Base-by-base conservation (phyloP, 176 grass and related monocot genomes). In the Paspalum vaginatum region DNA sequence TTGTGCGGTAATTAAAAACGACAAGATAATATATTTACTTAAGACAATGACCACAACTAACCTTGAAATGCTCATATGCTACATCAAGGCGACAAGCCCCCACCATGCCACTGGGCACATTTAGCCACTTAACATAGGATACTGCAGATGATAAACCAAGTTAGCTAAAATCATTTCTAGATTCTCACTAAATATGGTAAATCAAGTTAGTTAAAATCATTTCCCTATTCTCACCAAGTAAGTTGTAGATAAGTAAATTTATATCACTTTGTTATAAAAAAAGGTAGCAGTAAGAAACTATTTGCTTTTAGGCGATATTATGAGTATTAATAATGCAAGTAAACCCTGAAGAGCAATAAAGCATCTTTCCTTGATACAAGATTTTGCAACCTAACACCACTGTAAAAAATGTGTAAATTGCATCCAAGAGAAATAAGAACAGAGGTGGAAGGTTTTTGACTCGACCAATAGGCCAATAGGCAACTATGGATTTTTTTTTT, bases 81-180 rank as follows among this genome's bases (percentile, higher is more conserved):
- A 98, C 85, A 89, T 98, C 95, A 84, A 98, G 95, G 65, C 90
- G 87, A 85, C 95, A 98, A 87, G 95, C 90, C 78, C 95, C 95
- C 80, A 98, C 92, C 90, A 94, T 93, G 26, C 92, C 95, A 81
- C 89, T 85, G 78, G 90, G 92, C 77, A 93, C 88, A 86, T 98
- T 95, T 61, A 98, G 86, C 61, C 80, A 65, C 78, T 98, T 98
- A 40, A 98, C 95, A 84, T 98, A 94, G 25, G 92, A 85, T 67
- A 92, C 92, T 98, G 83, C 63, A 88, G 50, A 87, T 26, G n/a
- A n/a, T n/a, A n/a, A n/a, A n/a, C n/a, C n/a, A n/a, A n/a, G n/a
- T n/a, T n/a, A n/a, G n/a, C n/a, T n/a, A n/a, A n/a, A n/a, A n/a
- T n/a, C n/a, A n/a, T n/a, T n/a, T n/a, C n/a, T n/a, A n/a, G n/a